Evolutionary conservation across 495 filamentous ascomycete species (phyloP), one percentile per base, ranked within the genome.

Genomic region (Daldinia childiae): DNA sequence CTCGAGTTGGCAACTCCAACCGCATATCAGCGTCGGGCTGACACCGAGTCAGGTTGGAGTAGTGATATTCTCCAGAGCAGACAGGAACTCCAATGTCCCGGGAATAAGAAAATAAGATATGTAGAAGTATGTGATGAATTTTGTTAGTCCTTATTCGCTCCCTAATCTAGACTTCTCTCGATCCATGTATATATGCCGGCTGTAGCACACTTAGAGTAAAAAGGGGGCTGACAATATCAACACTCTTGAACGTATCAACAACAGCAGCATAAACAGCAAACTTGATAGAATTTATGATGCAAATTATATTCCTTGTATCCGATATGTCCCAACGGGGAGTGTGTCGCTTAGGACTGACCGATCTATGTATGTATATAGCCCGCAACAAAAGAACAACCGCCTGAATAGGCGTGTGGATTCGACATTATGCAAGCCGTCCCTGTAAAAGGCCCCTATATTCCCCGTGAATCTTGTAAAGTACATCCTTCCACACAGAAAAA

Each of bases 291-390:
- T 54, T 21, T 36, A 57, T 27, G 55, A 64, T 73, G 64, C 60
- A 68, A 72, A 72, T 72, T 72, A 72, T 50, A 59, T 60, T 9
- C 11, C 34, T 36, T 36, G 11, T 36, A 9, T 36, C 34, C 34
- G 11, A 36, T 36, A 36, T 36, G 12, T 6, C 60, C 64, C 34
- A 51, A 60, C 57, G 17, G 30, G 41, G 50, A 55, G 61, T 61
- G 61, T 61, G 58, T 50, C 62, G 58, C 58, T 38, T 60, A 55
- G 36, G 52, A 69, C 58, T n/a, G 36, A 58, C 62, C 58, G 19
- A 69, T 73, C 71, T 73, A 73, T 64, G 51, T 69, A 64, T 64
- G 58, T 69, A 64, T 69, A 73, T 73, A 73, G 71, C 71, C 65
- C 51, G 27, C 43, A 60, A 73, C 71, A 73, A 69, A 73, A 63